Base-by-base conservation (phyloP, 768 basidiomycete species). In the Chlorophyllum brunneum region DNA sequence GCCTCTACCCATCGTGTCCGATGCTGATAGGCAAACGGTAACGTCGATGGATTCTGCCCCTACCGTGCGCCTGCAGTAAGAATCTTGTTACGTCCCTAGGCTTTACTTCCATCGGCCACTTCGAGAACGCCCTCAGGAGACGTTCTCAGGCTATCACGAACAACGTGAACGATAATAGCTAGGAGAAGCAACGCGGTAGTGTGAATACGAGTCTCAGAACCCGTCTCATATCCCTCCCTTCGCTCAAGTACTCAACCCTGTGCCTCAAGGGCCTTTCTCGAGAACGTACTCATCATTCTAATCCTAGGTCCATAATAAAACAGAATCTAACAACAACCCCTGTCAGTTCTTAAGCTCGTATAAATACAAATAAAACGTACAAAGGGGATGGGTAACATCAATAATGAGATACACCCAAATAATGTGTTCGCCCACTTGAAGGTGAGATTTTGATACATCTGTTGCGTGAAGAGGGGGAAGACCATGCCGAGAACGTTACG, bases 391-490 rank as follows among this genome's bases (percentile, higher is more conserved):
- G 80, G 76, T n/a, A 81, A 70, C 68, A 87, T 73, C 2, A 77
- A 38, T 16, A 69, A 61, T 4, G 79, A 80, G 27, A 86, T 65
- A 24, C 72, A 71, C 0, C 73, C 80, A 58, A 82, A 80, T 0
- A 83, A 66, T 9, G 78, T 81, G 55, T 76, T 79, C 1, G 82
- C 81, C 79, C 85, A 86, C 55, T 73, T 75, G 52, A 80, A 82
- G 13, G 72, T 76, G 27, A 88, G 70, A 0, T 63, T 67, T 2
- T 64, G 61, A 63, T 80, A 85, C 81, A 86, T 83, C 44, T 72
- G 76, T 15, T 71, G 64, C 6, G 81, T 80, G 65, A 86, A 86
- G 7, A 88, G 71, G 0, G 85, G 80, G 65, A 88, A 87, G 9
- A 69, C 72, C 10, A 71, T 72, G 0, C 70, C 80, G 0, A 71